Base-by-base conservation (phyloP, 345 rosid genomes). In the Schrenkiella parvula region DNA sequence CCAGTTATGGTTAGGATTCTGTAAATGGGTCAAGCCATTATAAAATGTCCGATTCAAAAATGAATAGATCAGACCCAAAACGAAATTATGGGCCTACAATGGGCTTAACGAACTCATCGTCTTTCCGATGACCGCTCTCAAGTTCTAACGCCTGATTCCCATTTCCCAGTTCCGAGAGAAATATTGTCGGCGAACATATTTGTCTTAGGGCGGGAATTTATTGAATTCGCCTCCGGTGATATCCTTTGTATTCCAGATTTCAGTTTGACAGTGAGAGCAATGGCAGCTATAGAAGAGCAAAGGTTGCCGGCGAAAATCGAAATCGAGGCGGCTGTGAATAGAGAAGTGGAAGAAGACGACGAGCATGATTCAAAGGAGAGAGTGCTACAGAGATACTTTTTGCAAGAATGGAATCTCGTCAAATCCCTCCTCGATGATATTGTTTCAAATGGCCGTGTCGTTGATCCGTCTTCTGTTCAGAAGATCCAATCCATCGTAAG, bases 401-500 rank as follows among this genome's bases (percentile, higher is more conserved):
- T 95, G 32, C 89, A 77, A 63, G 99, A 95, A 46, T 89, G 98
- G 98, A 83, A 84, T 51, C 87, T 88, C 54, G 89, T 89, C 72
- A 88, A 88, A 77, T 83, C 88, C 13, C 88, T 85, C 70, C 75
- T 95, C 59, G 87, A 88, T 67, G 82, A 78, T 75, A 89, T 88
- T 50, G 82, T 87, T 78, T 82, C 89, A 26, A 61, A 78, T 55
- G 87, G 84, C 72, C 87, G 87, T 57, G 89, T 86, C 77, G 32
- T 85, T 56, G 89, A 85, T 81, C 78, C 64, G 61, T 81, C 89
- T 21, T 76, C 87, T 70, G 96, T 85, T 68, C 74, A 79, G 80
- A 84, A 84, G 81, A 91, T 91, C 86, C 86, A 89, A 84, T 89
- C 89, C 67, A 95, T 89, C 17, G 98, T 89, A 79, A 70, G 75